A percentile compares a stretch with the other conserved stretches of the same genome.
phyloP scores from a whole-genome alignment of 768 basidiomycete species.

The Scleroderma bovista region DNA sequence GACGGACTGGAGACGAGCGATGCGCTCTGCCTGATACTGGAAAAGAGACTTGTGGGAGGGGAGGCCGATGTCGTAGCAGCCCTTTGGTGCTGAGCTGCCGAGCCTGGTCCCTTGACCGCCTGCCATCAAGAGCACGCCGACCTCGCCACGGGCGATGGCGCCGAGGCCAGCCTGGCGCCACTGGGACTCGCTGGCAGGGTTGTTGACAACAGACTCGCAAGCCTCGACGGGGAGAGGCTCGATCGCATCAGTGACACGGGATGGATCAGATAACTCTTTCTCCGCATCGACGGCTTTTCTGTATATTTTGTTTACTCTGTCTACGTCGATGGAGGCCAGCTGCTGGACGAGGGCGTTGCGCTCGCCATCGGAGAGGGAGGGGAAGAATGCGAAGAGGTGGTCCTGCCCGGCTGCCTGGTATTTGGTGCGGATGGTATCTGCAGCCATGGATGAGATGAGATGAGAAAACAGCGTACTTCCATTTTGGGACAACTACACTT shows the following conservation, averaged over 20 bases:
- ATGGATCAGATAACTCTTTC: slow-evolving; percentile 39
- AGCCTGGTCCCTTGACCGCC: slow-evolving; percentile 96
- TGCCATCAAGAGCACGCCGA: slow-evolving; percentile 96
- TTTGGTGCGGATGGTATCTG: slow-evolving; percentile 48
- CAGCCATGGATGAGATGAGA: no score
- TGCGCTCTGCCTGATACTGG: slow-evolving; percentile 97
- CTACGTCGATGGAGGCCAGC: slow-evolving; percentile 76
- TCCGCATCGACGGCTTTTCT: slow-evolving; percentile 68
- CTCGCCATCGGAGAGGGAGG: slow-evolving; percentile 58
- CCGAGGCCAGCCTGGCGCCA: slow-evolving; percentile 79
- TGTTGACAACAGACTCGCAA: slow-evolving; percentile 55
- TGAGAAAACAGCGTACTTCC: no score
- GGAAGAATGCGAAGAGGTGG: slow-evolving; percentile 88
- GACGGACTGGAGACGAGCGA: slow-evolving; percentile 73
- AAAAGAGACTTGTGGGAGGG: slow-evolving; percentile 93
- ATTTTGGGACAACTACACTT: no score
- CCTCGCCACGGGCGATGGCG: slow-evolving; percentile 76
- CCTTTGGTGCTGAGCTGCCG: slow-evolving; percentile 90
- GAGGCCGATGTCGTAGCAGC: slow-evolving; percentile 95
- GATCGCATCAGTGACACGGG: slow-evolving; percentile 46
- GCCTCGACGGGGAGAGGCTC: slow-evolving; percentile 78
- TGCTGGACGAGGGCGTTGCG: slow-evolving; percentile 61
- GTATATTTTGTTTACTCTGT: slow-evolving; percentile 89
- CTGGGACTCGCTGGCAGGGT: slow-evolving; percentile 50
- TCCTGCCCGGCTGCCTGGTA: slow-evolving; percentile 81